Base-by-base conservation (phyloP, 1,284 basidiomycete genomes). In the Leccinum ponderosum region DNA sequence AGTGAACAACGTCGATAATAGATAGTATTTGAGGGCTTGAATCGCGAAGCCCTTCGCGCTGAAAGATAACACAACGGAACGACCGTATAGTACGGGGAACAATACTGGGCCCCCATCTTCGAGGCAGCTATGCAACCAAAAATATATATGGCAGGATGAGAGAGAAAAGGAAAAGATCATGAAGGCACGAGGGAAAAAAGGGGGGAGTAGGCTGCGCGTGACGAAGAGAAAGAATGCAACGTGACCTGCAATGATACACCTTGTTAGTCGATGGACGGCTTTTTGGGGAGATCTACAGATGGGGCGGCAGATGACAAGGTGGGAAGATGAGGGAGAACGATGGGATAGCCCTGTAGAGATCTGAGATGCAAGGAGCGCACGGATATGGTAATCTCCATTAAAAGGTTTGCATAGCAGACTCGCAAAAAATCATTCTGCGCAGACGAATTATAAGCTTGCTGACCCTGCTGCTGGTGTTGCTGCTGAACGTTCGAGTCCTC, bases 391-490 rank as follows among this genome's bases (percentile, higher is more conserved):
- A 27, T 27, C 0, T 27, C 27, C 27, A 27, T 2, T 27, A 2
- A 2, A 27, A 27, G 27, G 27, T 27, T 27, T 8, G 27, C 68
- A 75, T 69, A 7, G 66, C 58, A 27, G 72, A 61, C 25, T 73
- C 73, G 53, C 65, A 72, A 47, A 73, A n/a, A n/a, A n/a, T 71
- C 69, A 6, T 66, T 27, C 60, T 70, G 71, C 31, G 56, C 31
- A 27, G 68, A 29, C 3, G 66, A 22, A 17, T 17, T 17, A 17
- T 1, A 17, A 17, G 17, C 17, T 17, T 17, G 17, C 58, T 78
- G 80, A 2, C 73, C 69, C 59, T 76, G 75, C 15, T 75, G 71
- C 6, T 73, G 71, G 44, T 70, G 72, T 53, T 77, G 66, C 31
- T 71, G 75, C 6, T 76, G 78, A n/a, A 66, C 65, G 61, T 75